phyloP scores from a whole-genome alignment of 331 rosid genomes.

The Ulmus americana region DNA sequence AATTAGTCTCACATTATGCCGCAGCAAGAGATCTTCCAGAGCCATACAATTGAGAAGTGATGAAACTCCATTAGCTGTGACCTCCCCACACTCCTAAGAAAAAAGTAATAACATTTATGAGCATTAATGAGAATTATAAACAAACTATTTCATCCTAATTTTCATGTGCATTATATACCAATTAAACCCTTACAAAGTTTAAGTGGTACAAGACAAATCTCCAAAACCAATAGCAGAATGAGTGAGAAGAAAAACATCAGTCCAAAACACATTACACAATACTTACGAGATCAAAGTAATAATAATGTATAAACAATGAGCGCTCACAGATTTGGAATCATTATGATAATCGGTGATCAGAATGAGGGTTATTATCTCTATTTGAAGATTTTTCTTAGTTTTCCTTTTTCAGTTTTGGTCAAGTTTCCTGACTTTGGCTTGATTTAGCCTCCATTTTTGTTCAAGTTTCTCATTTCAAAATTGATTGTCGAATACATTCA shows the following conservation, averaged over 20 bases:
- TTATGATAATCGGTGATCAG: no score
- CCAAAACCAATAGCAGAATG: not conserved
- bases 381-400: no score
- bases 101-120: constrained; percentile 21
- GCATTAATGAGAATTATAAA: constrained; percentile 4
- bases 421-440: no score
- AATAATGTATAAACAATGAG: no score
- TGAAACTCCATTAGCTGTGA: constrained; percentile 57
- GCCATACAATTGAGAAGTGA: constrained; percentile 65
- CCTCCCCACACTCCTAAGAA: constrained; percentile 67
- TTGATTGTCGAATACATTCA: no score
- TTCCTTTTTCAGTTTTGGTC: no score
- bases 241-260: not conserved
- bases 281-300: no score
- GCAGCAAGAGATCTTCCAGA: constrained; percentile 73
- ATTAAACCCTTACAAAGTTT: not conserved
- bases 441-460: no score
- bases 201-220: constrained; percentile 1
- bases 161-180: not conserved
- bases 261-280: no score
- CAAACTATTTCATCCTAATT: constrained; percentile 6
- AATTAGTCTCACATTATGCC: constrained; percentile 63
- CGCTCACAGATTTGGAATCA: no score
- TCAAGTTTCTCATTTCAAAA: no score
- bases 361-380: no score